These are phyloP conservation scores for Rhodotorula graminis DNA, from an alignment of 768 basidiomycete genomes.

Conservation along the genomic window DNA sequence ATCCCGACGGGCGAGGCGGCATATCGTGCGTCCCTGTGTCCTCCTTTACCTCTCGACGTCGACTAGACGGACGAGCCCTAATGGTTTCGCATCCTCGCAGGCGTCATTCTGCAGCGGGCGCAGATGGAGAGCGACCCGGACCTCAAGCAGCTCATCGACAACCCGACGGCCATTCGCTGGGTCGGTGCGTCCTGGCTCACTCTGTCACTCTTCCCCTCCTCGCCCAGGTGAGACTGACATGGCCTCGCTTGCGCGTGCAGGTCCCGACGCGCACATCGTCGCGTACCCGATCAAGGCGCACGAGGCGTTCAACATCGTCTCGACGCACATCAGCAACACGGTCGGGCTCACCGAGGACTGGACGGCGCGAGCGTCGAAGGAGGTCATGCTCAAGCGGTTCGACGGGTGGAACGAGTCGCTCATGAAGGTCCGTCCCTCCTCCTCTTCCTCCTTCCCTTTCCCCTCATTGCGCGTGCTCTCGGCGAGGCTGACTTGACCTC, in stretches of 20 bases:
- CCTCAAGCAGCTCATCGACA: conserved; percentile 46
- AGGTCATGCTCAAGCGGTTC: conserved; percentile 47
- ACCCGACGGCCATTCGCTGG: conserved; percentile 47
- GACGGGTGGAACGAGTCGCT: conserved; percentile 45
- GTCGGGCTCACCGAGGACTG: conserved; percentile 43
- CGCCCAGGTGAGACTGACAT: no score
- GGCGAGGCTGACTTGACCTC: no score
- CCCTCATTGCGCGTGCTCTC: not conserved
- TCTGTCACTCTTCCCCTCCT: not conserved
- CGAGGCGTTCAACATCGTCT: conserved; percentile 49
- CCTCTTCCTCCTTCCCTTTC: no score
- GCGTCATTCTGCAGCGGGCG: conserved; percentile 46
- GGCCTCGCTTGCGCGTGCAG: not conserved
- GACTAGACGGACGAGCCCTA: no score
- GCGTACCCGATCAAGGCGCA: conserved; percentile 49
- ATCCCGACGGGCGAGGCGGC: conserved; percentile 48
- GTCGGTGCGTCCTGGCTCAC: conserved; percentile 43
- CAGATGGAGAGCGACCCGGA: conserved; percentile 47
- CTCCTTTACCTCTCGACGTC: no score
- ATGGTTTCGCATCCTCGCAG: not conserved
- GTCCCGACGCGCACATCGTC: conserved; percentile 25
- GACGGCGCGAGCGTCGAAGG: conserved; percentile 43
- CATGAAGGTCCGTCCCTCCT: conserved; percentile 11
- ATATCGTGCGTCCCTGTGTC: conserved; percentile 44
- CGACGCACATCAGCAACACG: conserved; percentile 49